Evolutionary conservation across 2,329 filamentous ascomycete species (phyloP), one percentile per base, ranked within the genome.

Genomic region (Fusarium robinianum): DNA sequence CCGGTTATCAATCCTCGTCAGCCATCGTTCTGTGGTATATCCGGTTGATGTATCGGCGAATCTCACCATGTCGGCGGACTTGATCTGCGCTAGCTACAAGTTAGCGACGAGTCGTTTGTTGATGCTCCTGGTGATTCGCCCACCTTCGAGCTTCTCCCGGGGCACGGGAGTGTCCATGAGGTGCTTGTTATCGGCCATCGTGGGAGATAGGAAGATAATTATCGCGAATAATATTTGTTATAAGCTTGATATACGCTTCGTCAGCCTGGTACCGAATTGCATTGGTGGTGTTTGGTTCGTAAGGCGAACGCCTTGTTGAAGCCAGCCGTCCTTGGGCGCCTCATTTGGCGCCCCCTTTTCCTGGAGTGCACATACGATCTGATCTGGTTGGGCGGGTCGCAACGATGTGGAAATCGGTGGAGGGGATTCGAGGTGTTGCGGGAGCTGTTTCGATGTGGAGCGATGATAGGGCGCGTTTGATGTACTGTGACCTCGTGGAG

Each of bases 41-140:
- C 41, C 26, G 45, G 45, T 44, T 30, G 18, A 17, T n/a, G 45
- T 47, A 39, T 38, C 30, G 25, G 30, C 39, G 18, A 43, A 43
- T 33, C 76, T 71, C 79, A 97, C 94, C 94, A 99, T 99, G 68
- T 99, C 94, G 47, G 90, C 92, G 61, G 91, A 96, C 78, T 99
- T 99, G 72, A 99, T 85, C 74, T 96, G 90, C 53, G 90, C 94
- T 99, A 65, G 57, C 62, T 23, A 34, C 22, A 24, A 45, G 49
- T 55, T 29, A 54, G 46, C 23, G 47, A n/a, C n/a, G n/a, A n/a
- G 15, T n/a, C 18, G n/a, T 33, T 16, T 11, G 19, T 41, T 26
- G 21, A 32, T 49, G 25, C 16, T 41, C 24, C 25, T 22, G 11
- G 40, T 39, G 33, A 30, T 25, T 40, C 36, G 41, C 69, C 67